phyloP scores from a whole-genome alignment of 768 basidiomycete genomes.

The Russula earlei region DNA sequence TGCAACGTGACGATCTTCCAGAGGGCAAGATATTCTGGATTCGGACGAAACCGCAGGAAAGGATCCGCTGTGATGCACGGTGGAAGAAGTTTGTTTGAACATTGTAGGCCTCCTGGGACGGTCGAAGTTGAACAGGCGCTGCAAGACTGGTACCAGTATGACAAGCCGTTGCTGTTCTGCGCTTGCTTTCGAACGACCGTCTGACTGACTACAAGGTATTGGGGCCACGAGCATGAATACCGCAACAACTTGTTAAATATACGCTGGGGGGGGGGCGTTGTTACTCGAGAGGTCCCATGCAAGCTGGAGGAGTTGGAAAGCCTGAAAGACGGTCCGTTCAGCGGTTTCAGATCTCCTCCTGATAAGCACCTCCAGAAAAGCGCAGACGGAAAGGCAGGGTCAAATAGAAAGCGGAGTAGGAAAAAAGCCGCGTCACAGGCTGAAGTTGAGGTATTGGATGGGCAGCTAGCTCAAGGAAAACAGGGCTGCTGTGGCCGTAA shows the following conservation, averaged over 20 bases:
- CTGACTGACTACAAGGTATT: conserved; percentile 32
- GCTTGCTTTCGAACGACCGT: neutral
- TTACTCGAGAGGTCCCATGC: conserved; percentile 19
- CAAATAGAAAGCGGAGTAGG: neutral
- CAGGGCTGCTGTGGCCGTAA: neutral
- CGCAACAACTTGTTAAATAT: conserved; percentile 28
- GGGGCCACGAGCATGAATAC: conserved; percentile 34
- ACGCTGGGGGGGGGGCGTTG: conserved; percentile 34
- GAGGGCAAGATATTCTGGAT: conserved; percentile 29
- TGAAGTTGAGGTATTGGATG: neutral
- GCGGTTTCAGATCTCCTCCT: neutral
- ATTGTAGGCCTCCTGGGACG: conserved; percentile 5
- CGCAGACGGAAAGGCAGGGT: neutral
- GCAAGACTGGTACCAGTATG: conserved; percentile 6
- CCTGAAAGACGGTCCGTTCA: conserved; percentile 12
- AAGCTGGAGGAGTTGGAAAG: neutral
- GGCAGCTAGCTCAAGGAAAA: neutral
- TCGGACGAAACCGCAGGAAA: conserved; percentile 12
- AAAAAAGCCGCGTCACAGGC: neutral
- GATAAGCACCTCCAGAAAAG: neutral
- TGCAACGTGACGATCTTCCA: conserved; percentile 32
- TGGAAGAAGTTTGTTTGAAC: conserved; percentile 3
- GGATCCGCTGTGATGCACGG: conserved; percentile 12
- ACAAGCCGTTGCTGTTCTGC: neutral
- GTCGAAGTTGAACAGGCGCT: conserved; percentile 10